Base-by-base conservation (phyloP, 2,329 filamentous ascomycete genomes). In the Xylaria sp. region DNA sequence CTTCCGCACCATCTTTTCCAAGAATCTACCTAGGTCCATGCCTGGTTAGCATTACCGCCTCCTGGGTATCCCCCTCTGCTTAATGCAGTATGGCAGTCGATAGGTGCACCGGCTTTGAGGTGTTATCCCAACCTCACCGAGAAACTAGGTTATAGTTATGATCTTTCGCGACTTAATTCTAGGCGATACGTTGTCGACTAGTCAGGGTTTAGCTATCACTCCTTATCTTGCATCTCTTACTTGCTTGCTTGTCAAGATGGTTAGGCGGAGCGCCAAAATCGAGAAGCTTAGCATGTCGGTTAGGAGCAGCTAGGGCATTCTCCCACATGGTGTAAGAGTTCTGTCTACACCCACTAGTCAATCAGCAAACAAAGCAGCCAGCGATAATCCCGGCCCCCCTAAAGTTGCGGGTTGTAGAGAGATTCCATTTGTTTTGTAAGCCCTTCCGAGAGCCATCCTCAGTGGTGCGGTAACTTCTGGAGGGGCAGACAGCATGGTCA, bases 341-440 rank as follows among this genome's bases (percentile, higher is more conserved):
- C 48, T 63, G 10, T 52, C 62, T 51, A 55, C 51, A 4, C 11
- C 53, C 3, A 9, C 33, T 8, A 35, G 9, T 23, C 53, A 57
- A 19, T 17, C 61, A 25, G 33, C 33, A 7, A 52, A 27, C 10
- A 17, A 31, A 79, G 47, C 81, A 84, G 8, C 92, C 92, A 0
- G 79, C 85, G n/a, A 83, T 81, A 1, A 86, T 93, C 8, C 89
- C 90, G 1, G 79, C 84, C 4, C 90, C 91, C 0, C 91, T 90
- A 4, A 86, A 7, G 82, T 91, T 3, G 87, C 92, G 11, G 92
- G 92, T 43, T 87, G 84, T 67, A 84, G 84, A 4, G 82, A 87
- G 65, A 83, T 85, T 3, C 82, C 83, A 1, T 81, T 79, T 38
- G 76, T 86, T 2, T 74, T 86, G 1, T 84, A 86, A 65, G 83